A percentile compares a stretch with the other conserved stretches of the same genome.
These are phyloP conservation scores for Sisymbrium altissimum DNA, from an alignment of 345 rosid genomes.

Conservation along the genomic window DNA sequence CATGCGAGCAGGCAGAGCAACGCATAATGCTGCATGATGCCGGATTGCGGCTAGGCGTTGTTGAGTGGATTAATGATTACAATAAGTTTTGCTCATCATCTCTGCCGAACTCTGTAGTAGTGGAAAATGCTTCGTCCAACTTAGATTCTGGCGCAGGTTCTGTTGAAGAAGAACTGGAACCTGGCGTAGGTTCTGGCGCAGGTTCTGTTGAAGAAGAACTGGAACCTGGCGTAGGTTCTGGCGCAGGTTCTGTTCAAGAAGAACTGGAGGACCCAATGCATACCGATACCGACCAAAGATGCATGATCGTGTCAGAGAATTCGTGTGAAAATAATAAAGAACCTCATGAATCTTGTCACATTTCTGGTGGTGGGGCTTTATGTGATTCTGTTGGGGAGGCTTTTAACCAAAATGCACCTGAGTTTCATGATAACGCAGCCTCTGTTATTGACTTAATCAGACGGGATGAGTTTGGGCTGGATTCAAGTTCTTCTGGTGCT, in stretches of 20 bases:
- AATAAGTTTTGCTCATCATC: conserved; percentile 39
- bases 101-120: conserved; percentile 11
- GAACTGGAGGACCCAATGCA: too few relatives aligned
- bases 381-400: conserved; percentile 28
- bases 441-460: conserved; percentile 71
- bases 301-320: conserved; percentile 9
- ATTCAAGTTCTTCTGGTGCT: conserved; percentile 51
- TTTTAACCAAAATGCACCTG: conserved; percentile 27
- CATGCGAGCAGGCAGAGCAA: conserved; percentile 52
- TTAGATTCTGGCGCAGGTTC: conserved; percentile 18
- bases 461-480: conserved; percentile 84
- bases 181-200: conserved; percentile 21
- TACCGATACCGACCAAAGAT: conserved; percentile 32
- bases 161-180: conserved; percentile 31
- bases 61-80: conserved; percentile 75
- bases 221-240: too few relatives aligned
- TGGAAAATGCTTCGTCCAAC: conserved; percentile 30
- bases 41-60: conserved; percentile 68
- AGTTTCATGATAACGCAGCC: conserved; percentile 42
- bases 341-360: conserved; percentile 30
- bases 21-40: conserved; percentile 84
- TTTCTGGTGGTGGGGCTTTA: conserved; percentile 27
- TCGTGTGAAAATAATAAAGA: conserved; percentile 23
- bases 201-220: conserved; percentile 27
- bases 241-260: conserved; percentile 26